These are phyloP conservation scores for Rosa lucieae DNA, from an alignment of 306 rosid species.

Conservation along the genomic window DNA sequence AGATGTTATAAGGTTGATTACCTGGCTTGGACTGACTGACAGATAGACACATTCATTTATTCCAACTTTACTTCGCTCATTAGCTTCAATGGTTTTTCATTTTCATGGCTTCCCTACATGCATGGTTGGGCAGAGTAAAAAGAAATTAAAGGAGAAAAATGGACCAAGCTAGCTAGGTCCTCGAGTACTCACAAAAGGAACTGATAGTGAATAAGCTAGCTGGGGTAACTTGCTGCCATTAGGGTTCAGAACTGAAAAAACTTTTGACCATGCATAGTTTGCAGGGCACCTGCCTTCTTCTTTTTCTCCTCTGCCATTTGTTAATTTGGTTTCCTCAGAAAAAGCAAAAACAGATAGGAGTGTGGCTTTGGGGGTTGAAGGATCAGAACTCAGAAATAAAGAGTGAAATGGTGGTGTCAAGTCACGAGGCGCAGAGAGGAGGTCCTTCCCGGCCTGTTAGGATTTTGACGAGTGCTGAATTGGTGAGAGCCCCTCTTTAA, in stretches of 20 bases:
- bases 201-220: constrained; percentile 30
- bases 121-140: constrained; percentile 62
- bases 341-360: constrained; percentile 31
- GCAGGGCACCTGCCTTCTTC: constrained; percentile 10
- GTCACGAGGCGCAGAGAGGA: constrained; percentile 50
- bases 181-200: constrained; percentile 41
- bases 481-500: constrained; percentile 14
- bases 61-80: neutral
- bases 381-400: constrained; percentile 30
- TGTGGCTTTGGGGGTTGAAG: constrained; percentile 35
- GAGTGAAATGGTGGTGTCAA: constrained; percentile 50
- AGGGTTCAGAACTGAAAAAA: constrained; percentile 26
- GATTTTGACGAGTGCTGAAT: constrained; percentile 8
- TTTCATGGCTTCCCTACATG: constrained; percentile 31
- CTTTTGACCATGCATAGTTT: constrained; percentile 62
- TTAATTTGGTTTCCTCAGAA: constrained; percentile 32
- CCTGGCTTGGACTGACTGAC: neutral
- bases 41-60: neutral
- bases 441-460: constrained; percentile 26
- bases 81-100: neutral
- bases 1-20: neutral
- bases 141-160: constrained; percentile 50
- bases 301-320: constrained; percentile 19
- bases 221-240: constrained; percentile 39
- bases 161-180: constrained; percentile 46